Conservation (phyloP, 2,329 filamentous ascomycete species). For the Pseudomassariella vexata region DNA sequence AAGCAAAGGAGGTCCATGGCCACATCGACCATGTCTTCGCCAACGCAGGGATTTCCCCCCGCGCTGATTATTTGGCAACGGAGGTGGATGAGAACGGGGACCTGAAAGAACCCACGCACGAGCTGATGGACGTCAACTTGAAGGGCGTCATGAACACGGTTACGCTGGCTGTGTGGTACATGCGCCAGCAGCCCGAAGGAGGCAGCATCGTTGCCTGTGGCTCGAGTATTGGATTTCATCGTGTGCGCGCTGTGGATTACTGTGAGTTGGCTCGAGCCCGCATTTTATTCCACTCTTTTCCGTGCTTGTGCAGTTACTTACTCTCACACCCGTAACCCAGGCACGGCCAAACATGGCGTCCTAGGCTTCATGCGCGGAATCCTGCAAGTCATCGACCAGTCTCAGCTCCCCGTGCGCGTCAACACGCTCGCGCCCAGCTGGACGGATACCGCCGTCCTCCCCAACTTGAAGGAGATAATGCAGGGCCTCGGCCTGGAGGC, state of each 20-base stretch:
- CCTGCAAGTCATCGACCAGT: constrained; percentile 26
- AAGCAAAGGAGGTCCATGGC: constrained; percentile 55
- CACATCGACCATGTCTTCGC: constrained; percentile 71
- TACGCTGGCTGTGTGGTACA: constrained; percentile 40
- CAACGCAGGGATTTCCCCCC: constrained; percentile 49
- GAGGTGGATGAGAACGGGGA: constrained; percentile 45
- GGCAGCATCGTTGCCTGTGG: constrained; percentile 49
- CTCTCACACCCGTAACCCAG: too few relatives aligned
- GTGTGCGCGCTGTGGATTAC: constrained; percentile 46
- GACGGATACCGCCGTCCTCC: constrained; percentile 45
- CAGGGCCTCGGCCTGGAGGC: constrained; percentile 30
- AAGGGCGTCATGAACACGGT: constrained; percentile 43
- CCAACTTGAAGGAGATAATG: constrained; percentile 28
- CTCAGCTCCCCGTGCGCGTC: constrained; percentile 41
- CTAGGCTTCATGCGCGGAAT: constrained; percentile 47
- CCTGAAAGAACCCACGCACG: constrained; percentile 35
- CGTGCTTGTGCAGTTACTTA: too few relatives aligned
- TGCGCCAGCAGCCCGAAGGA: constrained; percentile 39
- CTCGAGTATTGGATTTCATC: constrained; percentile 45
- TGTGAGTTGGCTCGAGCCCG: constrained; percentile 25
- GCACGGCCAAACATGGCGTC: constrained; percentile 48
- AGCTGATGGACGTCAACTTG: constrained; percentile 43
- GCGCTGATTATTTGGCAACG: constrained; percentile 37
- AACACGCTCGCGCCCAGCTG: constrained; percentile 51
- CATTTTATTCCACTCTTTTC: too few relatives aligned